A percentile compares a stretch with the other conserved stretches of the same genome.
phyloP scores from a whole-genome alignment of 2,329 filamentous ascomycete genomes.

The Diaporthe destruens region DNA sequence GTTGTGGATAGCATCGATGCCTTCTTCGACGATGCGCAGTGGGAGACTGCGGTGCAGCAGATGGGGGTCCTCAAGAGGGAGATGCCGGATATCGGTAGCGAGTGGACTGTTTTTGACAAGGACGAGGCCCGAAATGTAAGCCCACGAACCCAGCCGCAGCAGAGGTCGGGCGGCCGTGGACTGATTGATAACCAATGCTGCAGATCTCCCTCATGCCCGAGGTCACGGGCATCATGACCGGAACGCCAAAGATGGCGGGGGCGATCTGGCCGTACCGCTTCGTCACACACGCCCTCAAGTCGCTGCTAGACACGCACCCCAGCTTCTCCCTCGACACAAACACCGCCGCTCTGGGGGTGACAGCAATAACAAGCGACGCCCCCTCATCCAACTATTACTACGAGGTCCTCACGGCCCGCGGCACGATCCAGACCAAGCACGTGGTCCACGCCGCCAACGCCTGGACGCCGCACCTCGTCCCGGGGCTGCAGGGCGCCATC shows the following conservation, averaged over 20 bases:
- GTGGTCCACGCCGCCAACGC: slow-evolving; percentile 67
- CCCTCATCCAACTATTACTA: slow-evolving; percentile 47
- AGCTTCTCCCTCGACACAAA: slow-evolving; percentile 59
- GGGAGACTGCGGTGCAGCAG: not conserved
- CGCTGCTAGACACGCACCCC: not conserved
- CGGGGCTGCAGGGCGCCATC: not conserved
- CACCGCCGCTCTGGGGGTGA: slow-evolving; percentile 56
- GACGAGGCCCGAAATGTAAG: slow-evolving; percentile 1
- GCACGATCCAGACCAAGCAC: slow-evolving; percentile 54
- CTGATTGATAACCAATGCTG: not conserved
- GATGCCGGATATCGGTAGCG: not conserved
- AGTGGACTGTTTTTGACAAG: not conserved
- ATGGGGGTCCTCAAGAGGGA: not conserved
- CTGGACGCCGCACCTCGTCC: slow-evolving; percentile 59
- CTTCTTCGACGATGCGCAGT: slow-evolving; percentile 9
- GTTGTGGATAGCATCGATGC: slow-evolving; percentile 13
- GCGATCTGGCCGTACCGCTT: slow-evolving; percentile 7
- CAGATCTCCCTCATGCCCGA: not conserved
- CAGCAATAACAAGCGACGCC: slow-evolving; percentile 35
- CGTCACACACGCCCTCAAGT: not conserved
- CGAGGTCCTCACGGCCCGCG: slow-evolving; percentile 57
- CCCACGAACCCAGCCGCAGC: not conserved
- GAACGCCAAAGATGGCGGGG: not conserved
- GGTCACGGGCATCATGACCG: not conserved
- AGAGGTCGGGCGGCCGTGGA: not conserved